Evolutionary conservation across 352 stramenopile species (phyloP), one percentile per base, ranked within the genome.

Genomic region (Phytophthora pinifolia): DNA sequence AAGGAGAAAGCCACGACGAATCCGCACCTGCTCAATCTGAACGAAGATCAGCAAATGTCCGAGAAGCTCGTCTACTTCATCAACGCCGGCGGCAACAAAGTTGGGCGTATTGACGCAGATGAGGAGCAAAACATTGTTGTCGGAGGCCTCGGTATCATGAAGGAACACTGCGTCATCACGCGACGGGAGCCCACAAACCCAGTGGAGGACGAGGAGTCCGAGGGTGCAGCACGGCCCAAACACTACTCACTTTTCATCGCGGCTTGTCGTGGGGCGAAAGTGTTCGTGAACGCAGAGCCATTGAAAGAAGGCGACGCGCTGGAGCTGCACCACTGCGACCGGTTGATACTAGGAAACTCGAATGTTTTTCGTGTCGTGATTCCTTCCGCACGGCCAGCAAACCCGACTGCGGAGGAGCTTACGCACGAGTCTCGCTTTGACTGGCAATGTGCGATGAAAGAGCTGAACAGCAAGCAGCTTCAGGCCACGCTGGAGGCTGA

Each of bases 31-130:
- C 60, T 93, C 34, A 96, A 96, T 37, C 53, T 96, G 25, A 89
- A 95, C 38, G 84, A 96, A 74, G 87, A 96, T 34, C 82, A 88
- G 29, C 65, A 88, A 30, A 94, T 95, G 86, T 79, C 75, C 1
- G 84, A 91, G 52, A 89, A 92, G 41, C 54, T 96, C 1, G 54
- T 88, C 0, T 94, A 96, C 47, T 88, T 96, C 29, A 59, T 96
- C 18, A 62, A 84, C 15, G 5, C 27, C 30, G 80, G 80, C 4
- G 15, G n/a, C 3, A 89, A 88, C 35, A 79, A 72, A 22, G 52
- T 95, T 34, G 87, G 87, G 5, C 70, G 86, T 17, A 67, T 69
- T 7, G 84, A 94, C 32, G 76, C 84, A 2, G 58, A 76, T 46
- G 56, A 79, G 51, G 70, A 84, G 33, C 83, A 92, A 49, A 88